Evolutionary conservation across 768 basidiomycete genomes (phyloP).

Genomic region (Hortiboletus campestris): DNA sequence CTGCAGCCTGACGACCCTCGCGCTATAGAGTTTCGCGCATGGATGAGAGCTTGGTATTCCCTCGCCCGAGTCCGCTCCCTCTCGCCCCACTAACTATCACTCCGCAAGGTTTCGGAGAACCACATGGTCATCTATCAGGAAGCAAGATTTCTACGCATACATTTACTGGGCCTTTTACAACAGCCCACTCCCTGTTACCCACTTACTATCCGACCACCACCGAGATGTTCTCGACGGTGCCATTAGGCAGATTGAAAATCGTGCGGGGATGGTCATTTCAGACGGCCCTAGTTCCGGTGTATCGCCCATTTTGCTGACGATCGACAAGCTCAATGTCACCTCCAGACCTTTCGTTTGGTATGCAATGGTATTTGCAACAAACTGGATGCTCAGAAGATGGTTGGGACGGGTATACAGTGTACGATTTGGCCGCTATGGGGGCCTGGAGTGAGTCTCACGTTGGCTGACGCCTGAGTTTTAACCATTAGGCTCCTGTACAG

Average conservation of each 20-base stretch:
- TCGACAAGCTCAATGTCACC: constrained; percentile 71
- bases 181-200: constrained; percentile 51
- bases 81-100: background rate
- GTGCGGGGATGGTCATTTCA: constrained; percentile 63
- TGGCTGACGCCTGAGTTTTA: background rate
- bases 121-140: constrained; percentile 69
- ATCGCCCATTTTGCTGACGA: constrained; percentile 63
- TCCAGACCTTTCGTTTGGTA: constrained; percentile 73
- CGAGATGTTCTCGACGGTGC: constrained; percentile 55
- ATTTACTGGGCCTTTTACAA: constrained; percentile 85
- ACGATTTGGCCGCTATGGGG: constrained; percentile 49
- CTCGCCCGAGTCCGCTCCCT: background rate
- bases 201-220: constrained; percentile 46
- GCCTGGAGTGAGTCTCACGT: constrained; percentile 58
- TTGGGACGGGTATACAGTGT: constrained; percentile 44
- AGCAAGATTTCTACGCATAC: constrained; percentile 66
- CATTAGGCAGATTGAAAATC: constrained; percentile 63
- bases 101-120: constrained; percentile 62
- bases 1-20: constrained; percentile 66
- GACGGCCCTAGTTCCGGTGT: constrained; percentile 55
- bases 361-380: constrained; percentile 46
- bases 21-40: constrained; percentile 70
- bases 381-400: constrained; percentile 45
- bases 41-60: constrained; percentile 54
- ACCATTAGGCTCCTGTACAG: constrained; percentile 33